Evolutionary conservation across 1,284 basidiomycete species (phyloP).

Genomic region (Trametes hirsuta): DNA sequence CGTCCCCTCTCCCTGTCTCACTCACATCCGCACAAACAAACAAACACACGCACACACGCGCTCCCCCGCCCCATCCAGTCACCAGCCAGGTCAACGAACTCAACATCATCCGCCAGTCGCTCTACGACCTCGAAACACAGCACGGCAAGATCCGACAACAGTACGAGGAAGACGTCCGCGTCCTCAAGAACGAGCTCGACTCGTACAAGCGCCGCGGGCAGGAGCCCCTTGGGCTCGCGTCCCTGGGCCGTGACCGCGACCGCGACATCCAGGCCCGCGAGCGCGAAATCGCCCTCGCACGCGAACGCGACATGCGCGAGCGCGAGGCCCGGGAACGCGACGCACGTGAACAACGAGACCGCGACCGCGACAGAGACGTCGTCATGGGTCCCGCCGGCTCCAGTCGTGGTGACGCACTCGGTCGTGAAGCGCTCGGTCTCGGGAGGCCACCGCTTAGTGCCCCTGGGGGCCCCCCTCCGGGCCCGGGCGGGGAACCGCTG

Average conservation of each 20-base stretch:
- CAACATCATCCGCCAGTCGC: slow-evolving; percentile 71
- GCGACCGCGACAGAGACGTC: slow-evolving; percentile 35
- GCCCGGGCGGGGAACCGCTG: slow-evolving; percentile 27
- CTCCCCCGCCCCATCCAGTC: slow-evolving; percentile 44
- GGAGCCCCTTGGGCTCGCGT: slow-evolving; percentile 43
- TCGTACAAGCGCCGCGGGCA: slow-evolving; percentile 38
- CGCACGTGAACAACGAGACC: slow-evolving; percentile 22
- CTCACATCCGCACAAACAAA: not conserved
- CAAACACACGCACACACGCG: slow-evolving; percentile 2
- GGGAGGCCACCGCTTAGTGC: slow-evolving; percentile 28
- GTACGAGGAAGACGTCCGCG: slow-evolving; percentile 74
- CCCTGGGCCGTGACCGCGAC: slow-evolving; percentile 35
- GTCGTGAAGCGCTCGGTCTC: slow-evolving; percentile 33
- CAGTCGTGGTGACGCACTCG: slow-evolving; percentile 26
- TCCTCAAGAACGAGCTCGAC: slow-evolving; percentile 34
- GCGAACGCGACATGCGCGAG: slow-evolving; percentile 36
- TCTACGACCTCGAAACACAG: slow-evolving; percentile 79
- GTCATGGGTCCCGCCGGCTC: slow-evolving; percentile 24
- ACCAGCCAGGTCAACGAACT: slow-evolving; percentile 73
- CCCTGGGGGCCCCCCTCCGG: slow-evolving; percentile 23
- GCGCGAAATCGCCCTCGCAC: slow-evolving; percentile 34
- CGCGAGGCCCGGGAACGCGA: slow-evolving; percentile 29
- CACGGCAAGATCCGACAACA: slow-evolving; percentile 73
- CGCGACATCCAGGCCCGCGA: slow-evolving; percentile 36
- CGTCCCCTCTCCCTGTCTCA: slow-evolving; percentile 29